These are phyloP conservation scores for Penicillium simplicissimum DNA, from an alignment of 495 filamentous ascomycete species.

Conservation along the genomic window DNA sequence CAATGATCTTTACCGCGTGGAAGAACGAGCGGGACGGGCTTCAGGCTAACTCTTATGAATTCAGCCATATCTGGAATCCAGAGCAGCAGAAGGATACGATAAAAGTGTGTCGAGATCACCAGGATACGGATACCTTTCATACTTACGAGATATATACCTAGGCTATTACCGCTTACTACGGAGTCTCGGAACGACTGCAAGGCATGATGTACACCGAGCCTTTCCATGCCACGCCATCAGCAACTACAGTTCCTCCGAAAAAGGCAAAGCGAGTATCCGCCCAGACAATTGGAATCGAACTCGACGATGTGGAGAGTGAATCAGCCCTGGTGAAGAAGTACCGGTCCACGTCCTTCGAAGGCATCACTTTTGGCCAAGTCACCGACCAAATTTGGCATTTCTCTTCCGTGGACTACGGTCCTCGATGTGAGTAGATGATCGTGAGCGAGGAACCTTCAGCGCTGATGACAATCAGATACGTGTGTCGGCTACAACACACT, in stretches of 20 bases:
- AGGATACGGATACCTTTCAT: neutral
- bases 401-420: conserved; percentile 60
- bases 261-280: conserved; percentile 16
- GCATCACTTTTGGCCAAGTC: conserved; percentile 48
- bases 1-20: neutral
- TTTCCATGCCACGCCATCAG: conserved; percentile 26
- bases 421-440: conserved; percentile 43
- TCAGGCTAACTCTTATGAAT: conserved; percentile 16
- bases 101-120: conserved; percentile 27
- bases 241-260: conserved; percentile 11
- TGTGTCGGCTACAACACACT: conserved; percentile 84
- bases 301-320: conserved; percentile 40
- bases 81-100: conserved; percentile 59
- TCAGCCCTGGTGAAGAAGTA: conserved; percentile 27
- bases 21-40: neutral
- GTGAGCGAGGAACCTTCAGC: neutral
- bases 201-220: conserved; percentile 65
- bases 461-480: conserved; percentile 53
- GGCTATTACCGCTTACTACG: conserved; percentile 55
- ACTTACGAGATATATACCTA: conserved; percentile 4
- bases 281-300: conserved; percentile 13
- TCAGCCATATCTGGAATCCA: conserved; percentile 72
- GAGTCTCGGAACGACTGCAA: conserved; percentile 65
- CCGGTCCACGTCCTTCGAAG: conserved; percentile 29
- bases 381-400: conserved; percentile 67